These are phyloP conservation scores for Fusarium sp. DNA, from an alignment of 2,329 filamentous ascomycete species.

Conservation along the genomic window DNA sequence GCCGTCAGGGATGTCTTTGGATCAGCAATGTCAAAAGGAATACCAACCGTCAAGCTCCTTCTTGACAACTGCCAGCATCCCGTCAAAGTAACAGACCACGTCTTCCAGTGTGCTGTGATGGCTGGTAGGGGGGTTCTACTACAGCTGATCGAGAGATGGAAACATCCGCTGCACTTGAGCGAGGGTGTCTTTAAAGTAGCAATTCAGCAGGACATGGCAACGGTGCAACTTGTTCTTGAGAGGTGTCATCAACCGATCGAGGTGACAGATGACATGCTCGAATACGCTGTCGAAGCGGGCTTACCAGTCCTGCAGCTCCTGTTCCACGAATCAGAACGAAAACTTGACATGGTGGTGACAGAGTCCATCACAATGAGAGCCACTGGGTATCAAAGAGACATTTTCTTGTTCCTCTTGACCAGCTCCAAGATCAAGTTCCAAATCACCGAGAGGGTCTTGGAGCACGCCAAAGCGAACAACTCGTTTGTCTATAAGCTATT, in stretches of 20 bases:
- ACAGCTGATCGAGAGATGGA: neutral
- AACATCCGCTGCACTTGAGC: neutral
- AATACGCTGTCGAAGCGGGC: accelerated
- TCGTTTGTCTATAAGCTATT: neutral
- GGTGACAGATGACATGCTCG: accelerated
- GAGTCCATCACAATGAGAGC: neutral
- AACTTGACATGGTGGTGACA: neutral
- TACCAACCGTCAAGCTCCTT: too few relatives aligned
- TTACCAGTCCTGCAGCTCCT: neutral
- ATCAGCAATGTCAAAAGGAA: too few relatives aligned
- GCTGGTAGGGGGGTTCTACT: neutral
- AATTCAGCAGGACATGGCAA: accelerated
- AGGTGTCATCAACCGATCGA: neutral
- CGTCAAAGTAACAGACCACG: too few relatives aligned
- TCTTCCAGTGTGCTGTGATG: too few relatives aligned
- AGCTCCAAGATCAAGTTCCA: neutral
- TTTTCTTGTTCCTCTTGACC: neutral
- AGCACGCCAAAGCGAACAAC: too few relatives aligned
- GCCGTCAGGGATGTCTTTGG: too few relatives aligned
- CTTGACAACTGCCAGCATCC: too few relatives aligned
- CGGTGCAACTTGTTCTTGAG: neutral
- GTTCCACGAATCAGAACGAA: neutral
- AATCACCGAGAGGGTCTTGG: neutral
- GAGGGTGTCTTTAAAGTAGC: neutral
- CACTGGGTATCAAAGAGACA: too few relatives aligned